Base-by-base conservation (phyloP, 1,284 basidiomycete species). In the Fistulinella staudtii region DNA sequence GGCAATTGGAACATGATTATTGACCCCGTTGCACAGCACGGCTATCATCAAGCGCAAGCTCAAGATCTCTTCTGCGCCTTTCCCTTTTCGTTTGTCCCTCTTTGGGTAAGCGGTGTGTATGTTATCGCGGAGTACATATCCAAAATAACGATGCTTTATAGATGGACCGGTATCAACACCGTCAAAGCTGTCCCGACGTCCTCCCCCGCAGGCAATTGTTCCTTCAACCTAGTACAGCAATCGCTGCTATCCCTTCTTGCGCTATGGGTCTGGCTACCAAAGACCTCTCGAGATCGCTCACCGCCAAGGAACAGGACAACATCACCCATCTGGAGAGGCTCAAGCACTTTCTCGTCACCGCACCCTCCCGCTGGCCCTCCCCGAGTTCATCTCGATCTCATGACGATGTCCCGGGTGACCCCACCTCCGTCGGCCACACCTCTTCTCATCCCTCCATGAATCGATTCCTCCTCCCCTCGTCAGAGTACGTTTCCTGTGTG, bases 291-390 rank as follows among this genome's bases (percentile, higher is more conserved):
- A 43, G 83, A 18, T 72, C 80, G 0, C 70, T 88, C 36, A 79
- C 73, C 3, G 60, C 73, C 5, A 69, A 76, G 45, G 85, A 89
- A 61, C 76, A 80, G 47, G 83, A 86, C 24, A 74, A 79, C 31
- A 71, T 89, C 34, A 74, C 76, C n/a, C 74, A 83, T 50, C 75
- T 90, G 28, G 85, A 90, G 56, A 66, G 79, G 18, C 83, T 90
- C 65, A 90, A 89, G 67, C 84, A 82, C 67, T 94, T 93, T 68
- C 79, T 94, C 31, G 87, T 89, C 11, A 93, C 90, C 1, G 91
- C 86, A 0, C 87, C 86, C 0, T 80, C 80, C 4, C 74, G 77
- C 43, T 89, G 85, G 85, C 56, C 56, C 25, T 61, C 58, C n/a
- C 52, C 57, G 18, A 53, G 55, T 21, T 48, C 46, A 44, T 66